Evolutionary conservation across 2,329 filamentous ascomycete genomes (phyloP).

Genomic region (Hymenoscyphus salicellus): DNA sequence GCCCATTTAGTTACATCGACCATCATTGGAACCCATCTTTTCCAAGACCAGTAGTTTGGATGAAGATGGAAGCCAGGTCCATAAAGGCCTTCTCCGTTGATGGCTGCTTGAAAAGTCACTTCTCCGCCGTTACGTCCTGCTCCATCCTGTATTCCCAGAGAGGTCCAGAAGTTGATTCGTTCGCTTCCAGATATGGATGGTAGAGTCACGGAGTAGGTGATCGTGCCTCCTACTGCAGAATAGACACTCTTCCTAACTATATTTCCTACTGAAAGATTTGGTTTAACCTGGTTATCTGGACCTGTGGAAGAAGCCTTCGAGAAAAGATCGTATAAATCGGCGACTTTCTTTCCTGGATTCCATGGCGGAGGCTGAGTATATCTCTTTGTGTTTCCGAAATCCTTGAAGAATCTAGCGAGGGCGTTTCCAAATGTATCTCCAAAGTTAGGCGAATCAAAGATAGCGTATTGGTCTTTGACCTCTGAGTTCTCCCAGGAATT

Average conservation of each 20-base stretch:
- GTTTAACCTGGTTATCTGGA: constrained; percentile 18
- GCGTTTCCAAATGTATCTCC: constrained; percentile 18
- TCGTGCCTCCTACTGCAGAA: constrained; percentile 16
- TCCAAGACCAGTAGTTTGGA: constrained; percentile 19
- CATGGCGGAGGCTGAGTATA: constrained; percentile 16
- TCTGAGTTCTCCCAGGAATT: constrained; percentile 21
- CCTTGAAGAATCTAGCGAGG: constrained; percentile 16
- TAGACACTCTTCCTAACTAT: constrained; percentile 18
- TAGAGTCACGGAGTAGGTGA: constrained; percentile 13
- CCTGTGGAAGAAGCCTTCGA: constrained; percentile 10
- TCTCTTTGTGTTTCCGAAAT: constrained; percentile 15
- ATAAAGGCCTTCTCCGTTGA: constrained; percentile 16
- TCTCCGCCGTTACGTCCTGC: constrained; percentile 18
- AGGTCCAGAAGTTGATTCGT: constrained; percentile 21
- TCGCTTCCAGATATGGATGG: constrained; percentile 12
- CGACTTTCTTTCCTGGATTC: constrained; percentile 17
- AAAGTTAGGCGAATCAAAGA: constrained; percentile 18
- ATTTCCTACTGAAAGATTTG: constrained; percentile 14
- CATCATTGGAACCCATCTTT: constrained; percentile 20
- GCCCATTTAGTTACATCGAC: constrained; percentile 19
- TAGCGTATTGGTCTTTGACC: constrained; percentile 18
- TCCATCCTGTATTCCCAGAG: constrained; percentile 21
- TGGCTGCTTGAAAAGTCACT: constrained; percentile 15
- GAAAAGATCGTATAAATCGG: constrained; percentile 19
- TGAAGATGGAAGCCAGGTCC: constrained; percentile 14